Evolutionary conservation across 2,329 filamentous ascomycete species (phyloP), one percentile per base, ranked within the genome.

Genomic region (Niveomyces coronatus): DNA sequence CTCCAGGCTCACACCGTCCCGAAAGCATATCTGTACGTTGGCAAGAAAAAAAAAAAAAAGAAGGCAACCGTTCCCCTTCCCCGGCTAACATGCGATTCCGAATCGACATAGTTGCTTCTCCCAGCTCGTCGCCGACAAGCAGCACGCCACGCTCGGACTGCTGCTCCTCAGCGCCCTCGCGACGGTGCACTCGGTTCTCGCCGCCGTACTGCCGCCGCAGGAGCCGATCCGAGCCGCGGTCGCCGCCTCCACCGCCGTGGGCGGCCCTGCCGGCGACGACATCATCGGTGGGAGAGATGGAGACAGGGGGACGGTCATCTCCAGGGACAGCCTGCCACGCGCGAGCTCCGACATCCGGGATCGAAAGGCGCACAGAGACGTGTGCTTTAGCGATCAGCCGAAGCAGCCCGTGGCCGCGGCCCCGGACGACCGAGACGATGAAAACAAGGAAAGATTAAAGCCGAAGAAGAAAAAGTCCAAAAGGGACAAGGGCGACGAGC

Each of bases 81-180:
- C 16, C 23, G 7, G 26, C 27, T 36, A n/a, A 34, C 27, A 16
- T 22, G 14, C 26, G 17, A 26, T 16, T 17, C 11, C 15, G 9
- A n/a, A n/a, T n/a, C n/a, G n/a, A n/a, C n/a, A 35, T 39, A 78
- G 73, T 5, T 62, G 74, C 1, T 88, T 89, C 54, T 77, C 78
- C 1, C 79, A 79, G 45, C 61, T 89, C 29, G 63, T 80, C 4
- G 78, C 79, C 14, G 82, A 88, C 55, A 74, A 71, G 23, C 83
- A 86, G 50, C 84, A 84, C 56, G 75, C 83, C 3, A 65, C 76
- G 4, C 65, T 89, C 3, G 85, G 84, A 4, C 63, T 86, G 15
- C 67, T 84, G 45, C 67, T 89, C 9, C 54, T 88, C 31, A 76
- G 72, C 15, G 60, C 74, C 2, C 60, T 88, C 41, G 78, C 79